Conservation (phyloP, 2,329 filamentous ascomycete genomes). For the Cercospora janseana region DNA sequence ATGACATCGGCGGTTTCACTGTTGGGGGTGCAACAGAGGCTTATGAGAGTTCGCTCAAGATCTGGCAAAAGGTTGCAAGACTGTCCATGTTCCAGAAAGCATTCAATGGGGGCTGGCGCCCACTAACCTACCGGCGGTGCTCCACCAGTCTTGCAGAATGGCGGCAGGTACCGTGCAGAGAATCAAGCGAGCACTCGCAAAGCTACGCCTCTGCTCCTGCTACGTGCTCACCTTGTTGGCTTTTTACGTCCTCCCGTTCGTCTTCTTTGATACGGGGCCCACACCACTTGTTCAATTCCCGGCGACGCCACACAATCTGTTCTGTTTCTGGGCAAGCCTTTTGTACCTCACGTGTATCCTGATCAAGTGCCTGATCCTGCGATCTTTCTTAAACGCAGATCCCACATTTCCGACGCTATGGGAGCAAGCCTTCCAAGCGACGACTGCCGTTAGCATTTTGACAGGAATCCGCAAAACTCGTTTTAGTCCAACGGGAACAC, state of each 20-base stretch:
- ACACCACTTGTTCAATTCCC: not conserved
- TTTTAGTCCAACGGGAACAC: not conserved
- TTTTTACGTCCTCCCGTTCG: not conserved
- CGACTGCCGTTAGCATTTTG: not conserved
- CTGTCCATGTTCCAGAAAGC: not conserved
- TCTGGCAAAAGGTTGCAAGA: not conserved
- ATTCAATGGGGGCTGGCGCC: not conserved
- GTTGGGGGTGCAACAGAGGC: not conserved
- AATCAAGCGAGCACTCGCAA: not conserved
- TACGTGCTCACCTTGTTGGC: not conserved
- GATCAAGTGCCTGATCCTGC: not conserved
- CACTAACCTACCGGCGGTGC: not conserved
- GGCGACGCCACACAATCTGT: not conserved
- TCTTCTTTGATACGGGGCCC: not conserved
- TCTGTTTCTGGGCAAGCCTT: not conserved
- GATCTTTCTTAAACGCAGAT: not conserved
- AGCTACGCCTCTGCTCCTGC: not conserved
- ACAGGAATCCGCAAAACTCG: not conserved
- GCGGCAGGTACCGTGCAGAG: not conserved
- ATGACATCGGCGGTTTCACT: constrained; percentile 8
- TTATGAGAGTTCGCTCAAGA: not conserved
- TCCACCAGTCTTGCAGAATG: not conserved
- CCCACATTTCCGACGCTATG: not conserved
- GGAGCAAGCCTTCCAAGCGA: not conserved
- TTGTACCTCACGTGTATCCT: not conserved